Base-by-base conservation (phyloP, 225 moss, liverwort and hornwort genomes). In the Antitrichia curtipendula region DNA sequence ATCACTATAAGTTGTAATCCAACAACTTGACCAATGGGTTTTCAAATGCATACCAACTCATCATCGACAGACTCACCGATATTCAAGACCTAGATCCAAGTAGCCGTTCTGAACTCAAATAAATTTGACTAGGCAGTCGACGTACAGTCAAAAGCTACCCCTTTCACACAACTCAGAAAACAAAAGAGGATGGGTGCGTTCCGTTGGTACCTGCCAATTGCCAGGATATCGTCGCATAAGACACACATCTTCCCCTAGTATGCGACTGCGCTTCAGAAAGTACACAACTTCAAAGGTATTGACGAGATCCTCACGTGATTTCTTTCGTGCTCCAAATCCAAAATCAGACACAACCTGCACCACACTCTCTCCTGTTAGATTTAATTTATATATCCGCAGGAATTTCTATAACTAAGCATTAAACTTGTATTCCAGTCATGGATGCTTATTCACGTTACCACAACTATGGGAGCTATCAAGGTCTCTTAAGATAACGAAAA, bases 291-390 rank as follows among this genome's bases (percentile, higher is more conserved):
- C 95, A 78, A 97, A 97, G 71, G 90, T 95, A 79, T 84, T 90
- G 52, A 96, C 95, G 60, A 97, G 93, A 82, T 90, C 92, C 84
- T 97, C 97, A 29, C 95, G 91, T 41, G 90, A 78, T 95, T 91
- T 92, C 88, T 88, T 95, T 72, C 89, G 90, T 65, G 96, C 93
- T 88, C 97, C 97, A 83, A 97, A 95, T 36, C 97, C 97, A 77
- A 97, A 97, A 90, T 97, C 97, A 16, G 97, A 97, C 79, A 96
- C 91, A 73, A 96, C 94, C 96, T 96, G 90, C 73, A 82, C 57
- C 84, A 66, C 59, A 59, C 12, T 72, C 78, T 79, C 56, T 25
- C 23, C 60, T 56, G 61, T 81, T 16, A 60, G n/a, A 84, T 60
- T 73, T n/a, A 58, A 57, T n/a, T n/a, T n/a, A 70, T 25, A 24